Evolutionary conservation across 495 filamentous ascomycete genomes (phyloP), one percentile per base, ranked within the genome.

Genomic region (Penicillium arizonense): DNA sequence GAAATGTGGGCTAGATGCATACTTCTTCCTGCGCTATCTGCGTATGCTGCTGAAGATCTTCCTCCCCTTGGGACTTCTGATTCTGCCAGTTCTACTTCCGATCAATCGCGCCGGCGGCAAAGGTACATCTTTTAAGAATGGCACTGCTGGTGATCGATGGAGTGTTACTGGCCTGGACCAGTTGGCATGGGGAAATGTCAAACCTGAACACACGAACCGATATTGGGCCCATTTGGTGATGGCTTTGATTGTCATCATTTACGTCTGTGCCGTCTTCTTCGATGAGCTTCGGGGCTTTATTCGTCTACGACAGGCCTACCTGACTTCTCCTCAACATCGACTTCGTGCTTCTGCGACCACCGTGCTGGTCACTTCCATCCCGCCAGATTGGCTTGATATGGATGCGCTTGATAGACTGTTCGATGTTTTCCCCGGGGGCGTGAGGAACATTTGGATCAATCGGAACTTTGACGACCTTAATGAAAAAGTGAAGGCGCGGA

Each of bases 361-460:
- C 3, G 92, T 98, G 46, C 77, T 98, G 11, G 91, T 97, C 14
- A 91, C 86, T 52, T 85, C 84, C 21, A 97, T 98, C 51, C 94
- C 94, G 14, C 77, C 81, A 28, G 90, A 90, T 62, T 97, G 93
- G 93, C 82, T 96, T 11, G 87, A 80, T 21, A 77, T 88, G 38
- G 84, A 96, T 45, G 88, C 90, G 9, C 77, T 98, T 11, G 79
- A 86, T 37, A 84, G 82, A 0, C 76, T 98, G n/a, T 98, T 94
- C 59, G 94, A 98, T 68, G 91, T 97, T 6, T 98, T 96, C 61
- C 94, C 94, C 3, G 94, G 94, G 37, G 94, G 94, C 42, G 86
- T 98, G 65, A 84, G 91, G 47, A 97, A 97, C 66, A 91, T 97
- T 32, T 98, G 92, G 90, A 87, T 97, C 55, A 97, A 96, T 47